Percentiles rank a stretch among this genome's conserved stretches.
phyloP scores from a whole-genome alignment of 331 rosid species.

The Phaseolus coccineus region DNA sequence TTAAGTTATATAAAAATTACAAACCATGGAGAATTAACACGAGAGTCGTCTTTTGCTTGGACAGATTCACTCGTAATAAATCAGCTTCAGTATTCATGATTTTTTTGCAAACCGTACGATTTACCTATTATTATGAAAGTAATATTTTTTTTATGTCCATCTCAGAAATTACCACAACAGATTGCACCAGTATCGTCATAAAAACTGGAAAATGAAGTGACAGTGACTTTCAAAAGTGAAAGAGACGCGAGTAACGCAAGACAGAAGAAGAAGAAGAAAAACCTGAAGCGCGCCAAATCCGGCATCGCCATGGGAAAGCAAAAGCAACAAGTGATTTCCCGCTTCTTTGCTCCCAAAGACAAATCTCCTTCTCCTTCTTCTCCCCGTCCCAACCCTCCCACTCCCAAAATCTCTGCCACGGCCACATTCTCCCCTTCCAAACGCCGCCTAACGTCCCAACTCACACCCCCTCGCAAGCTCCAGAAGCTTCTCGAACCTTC shows the following conservation, averaged over 20 bases:
- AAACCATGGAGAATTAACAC: no score
- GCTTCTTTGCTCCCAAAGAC: slow-evolving; percentile 87
- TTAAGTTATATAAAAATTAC: no score
- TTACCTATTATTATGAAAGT: no score
- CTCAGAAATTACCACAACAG: no score
- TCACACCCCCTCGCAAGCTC: slow-evolving; percentile 56
- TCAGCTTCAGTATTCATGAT: no score
- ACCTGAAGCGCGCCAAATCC: slow-evolving; percentile 54
- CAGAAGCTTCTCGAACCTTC: slow-evolving; percentile 63
- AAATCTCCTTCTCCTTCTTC: slow-evolving; percentile 40
- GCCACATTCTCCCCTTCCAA: slow-evolving; percentile 84
- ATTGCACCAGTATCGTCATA: no score
- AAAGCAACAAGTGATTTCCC: slow-evolving; percentile 86
- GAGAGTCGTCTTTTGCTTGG: no score
- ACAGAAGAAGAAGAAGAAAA: background rate
- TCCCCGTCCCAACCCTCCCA: slow-evolving; percentile 50
- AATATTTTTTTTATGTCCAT: no score
- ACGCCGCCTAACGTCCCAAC: slow-evolving; percentile 70
- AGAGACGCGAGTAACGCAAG: no score
- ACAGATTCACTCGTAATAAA: no score
- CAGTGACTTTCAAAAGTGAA: background rate
- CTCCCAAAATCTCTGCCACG: slow-evolving; percentile 83
- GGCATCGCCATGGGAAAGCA: slow-evolving; percentile 74
- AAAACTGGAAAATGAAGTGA: no score
- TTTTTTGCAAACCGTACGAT: no score